Evolutionary conservation across 495 filamentous ascomycete genomes (phyloP), one percentile per base, ranked within the genome.

Genomic region (Xylaria grammica): DNA sequence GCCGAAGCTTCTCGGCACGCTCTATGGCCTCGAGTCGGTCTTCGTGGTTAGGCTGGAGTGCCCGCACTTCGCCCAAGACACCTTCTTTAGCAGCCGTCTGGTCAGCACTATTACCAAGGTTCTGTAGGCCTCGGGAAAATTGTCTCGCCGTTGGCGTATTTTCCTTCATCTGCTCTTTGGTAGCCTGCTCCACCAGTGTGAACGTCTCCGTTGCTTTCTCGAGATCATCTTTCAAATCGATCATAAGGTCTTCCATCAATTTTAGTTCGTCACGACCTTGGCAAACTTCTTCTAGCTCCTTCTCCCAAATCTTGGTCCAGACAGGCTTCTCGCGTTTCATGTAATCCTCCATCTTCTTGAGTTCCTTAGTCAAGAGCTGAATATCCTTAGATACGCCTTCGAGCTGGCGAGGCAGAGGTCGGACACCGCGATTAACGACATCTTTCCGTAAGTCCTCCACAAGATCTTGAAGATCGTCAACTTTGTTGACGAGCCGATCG

Each of bases 221-320:
- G 34, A 99, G 81, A 78, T 99, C 95, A 65, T 97, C 93, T 65
- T 96, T 87, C 50, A 99, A 77, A 79, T 99, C 95, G 10, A 92
- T 87, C 61, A 91, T 90, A 24, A 98, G 85, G 45, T 97, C 95
- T 76, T 99, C 95, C 77, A 96, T 92, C 81, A 97, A 89, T 19
- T 91, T 95, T 57, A 98, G 84, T 70, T 96, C 87, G 71, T 98
- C 94, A 69, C 93, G 88, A 66, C 97, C 96, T 67, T 94, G 92
- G 78, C 94, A 98, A 15, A 99, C 95, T 51, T 92, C 84, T 75
- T 97, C 89, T 50, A 99, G 81, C 70, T 98, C 93, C 77, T 92
- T 91, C 84, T 97, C 93, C 95, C 96, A 98, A 63, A 98, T 95
- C 83, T 97, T 97, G 26, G 91, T 96, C 92, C 95, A 99, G 49